A percentile compares a stretch with the other conserved stretches of the same genome.
Conservation (phyloP, 1,284 basidiomycete species). For the Porogramme epimiltina region DNA sequence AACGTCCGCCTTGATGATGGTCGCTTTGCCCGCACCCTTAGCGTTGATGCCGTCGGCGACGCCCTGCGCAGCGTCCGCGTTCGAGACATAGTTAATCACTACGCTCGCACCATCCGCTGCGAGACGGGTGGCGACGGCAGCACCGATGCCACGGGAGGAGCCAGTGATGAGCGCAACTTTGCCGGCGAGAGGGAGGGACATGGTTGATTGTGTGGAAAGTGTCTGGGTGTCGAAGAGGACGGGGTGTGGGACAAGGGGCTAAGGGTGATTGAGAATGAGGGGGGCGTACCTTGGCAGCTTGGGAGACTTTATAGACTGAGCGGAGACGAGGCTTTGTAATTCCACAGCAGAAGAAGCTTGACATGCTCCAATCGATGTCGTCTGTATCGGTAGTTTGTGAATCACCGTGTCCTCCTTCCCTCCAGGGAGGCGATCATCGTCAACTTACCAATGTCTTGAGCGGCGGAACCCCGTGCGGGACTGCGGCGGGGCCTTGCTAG, state of each 20-base stretch:
- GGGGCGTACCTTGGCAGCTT: no score
- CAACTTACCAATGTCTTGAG: no score
- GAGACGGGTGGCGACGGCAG: constrained; percentile 52
- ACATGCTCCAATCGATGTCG: no score
- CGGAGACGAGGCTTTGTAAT: no score
- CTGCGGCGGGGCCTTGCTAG: no score
- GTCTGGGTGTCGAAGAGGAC: neutral
- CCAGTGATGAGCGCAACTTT: constrained; percentile 62
- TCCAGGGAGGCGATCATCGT: no score
- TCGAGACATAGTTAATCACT: constrained; percentile 51
- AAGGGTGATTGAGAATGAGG: neutral
- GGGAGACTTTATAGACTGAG: no score
- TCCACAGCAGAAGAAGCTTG: no score
- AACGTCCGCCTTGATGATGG: constrained; percentile 54
- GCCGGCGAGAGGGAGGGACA: constrained; percentile 27
- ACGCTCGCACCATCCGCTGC: constrained; percentile 59
- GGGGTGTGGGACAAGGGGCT: neutral
- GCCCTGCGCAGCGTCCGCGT: constrained; percentile 43
- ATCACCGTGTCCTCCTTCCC: no score
- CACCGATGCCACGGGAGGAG: constrained; percentile 61
- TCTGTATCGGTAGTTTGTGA: no score
- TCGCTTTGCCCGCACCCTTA: constrained; percentile 45
- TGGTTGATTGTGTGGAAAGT: neutral
- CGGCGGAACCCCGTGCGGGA: no score
- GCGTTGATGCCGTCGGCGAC: constrained; percentile 46